A percentile compares a stretch with the other conserved stretches of the same genome.
Evolutionary conservation across 2,329 filamentous ascomycete species (phyloP).

Genomic region (Setomelanomma holmii): DNA sequence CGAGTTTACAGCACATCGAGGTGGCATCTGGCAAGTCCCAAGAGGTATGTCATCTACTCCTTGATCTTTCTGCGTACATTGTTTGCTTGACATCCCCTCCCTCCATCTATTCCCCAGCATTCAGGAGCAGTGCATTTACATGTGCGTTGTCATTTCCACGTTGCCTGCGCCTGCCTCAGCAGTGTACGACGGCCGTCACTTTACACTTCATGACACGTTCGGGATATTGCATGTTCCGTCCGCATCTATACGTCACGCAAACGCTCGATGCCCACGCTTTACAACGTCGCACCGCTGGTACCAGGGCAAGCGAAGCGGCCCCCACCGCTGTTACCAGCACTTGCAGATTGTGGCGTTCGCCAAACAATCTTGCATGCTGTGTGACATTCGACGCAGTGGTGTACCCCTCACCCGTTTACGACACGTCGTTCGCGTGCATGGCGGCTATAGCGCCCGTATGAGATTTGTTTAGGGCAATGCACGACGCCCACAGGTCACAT

Average conservation of each 20-base stretch:
- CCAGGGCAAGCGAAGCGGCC: slow-evolving; percentile 26
- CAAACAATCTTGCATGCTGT: slow-evolving; percentile 33
- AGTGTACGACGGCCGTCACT: slow-evolving; percentile 40
- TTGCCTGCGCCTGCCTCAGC: no score
- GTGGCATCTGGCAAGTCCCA: slow-evolving; percentile 93
- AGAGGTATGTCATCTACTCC: slow-evolving; percentile 80
- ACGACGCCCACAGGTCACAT: background rate
- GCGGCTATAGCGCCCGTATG: slow-evolving; percentile 24
- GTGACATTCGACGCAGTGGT: slow-evolving; percentile 26
- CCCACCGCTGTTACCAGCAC: slow-evolving; percentile 13
- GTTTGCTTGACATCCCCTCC: background rate
- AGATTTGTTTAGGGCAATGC: slow-evolving; percentile 15
- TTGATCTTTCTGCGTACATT: no score
- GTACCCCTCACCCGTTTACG: slow-evolving; percentile 11
- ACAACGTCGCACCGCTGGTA: slow-evolving; percentile 27
- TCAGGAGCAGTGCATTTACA: no score
- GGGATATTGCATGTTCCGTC: slow-evolving; percentile 23
- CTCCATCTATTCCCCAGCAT: background rate
- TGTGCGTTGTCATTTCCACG: no score
- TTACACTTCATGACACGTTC: slow-evolving; percentile 32
- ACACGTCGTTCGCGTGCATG: slow-evolving; percentile 22
- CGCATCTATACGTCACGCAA: slow-evolving; percentile 15
- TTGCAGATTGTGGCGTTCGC: slow-evolving; percentile 30
- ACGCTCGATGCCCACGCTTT: slow-evolving; percentile 1
- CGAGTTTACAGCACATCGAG: slow-evolving; percentile 81